A percentile compares a stretch with the other conserved stretches of the same genome.
Conservation (phyloP, 2,329 filamentous ascomycete genomes). For the Chrysoporthe puriensis region DNA sequence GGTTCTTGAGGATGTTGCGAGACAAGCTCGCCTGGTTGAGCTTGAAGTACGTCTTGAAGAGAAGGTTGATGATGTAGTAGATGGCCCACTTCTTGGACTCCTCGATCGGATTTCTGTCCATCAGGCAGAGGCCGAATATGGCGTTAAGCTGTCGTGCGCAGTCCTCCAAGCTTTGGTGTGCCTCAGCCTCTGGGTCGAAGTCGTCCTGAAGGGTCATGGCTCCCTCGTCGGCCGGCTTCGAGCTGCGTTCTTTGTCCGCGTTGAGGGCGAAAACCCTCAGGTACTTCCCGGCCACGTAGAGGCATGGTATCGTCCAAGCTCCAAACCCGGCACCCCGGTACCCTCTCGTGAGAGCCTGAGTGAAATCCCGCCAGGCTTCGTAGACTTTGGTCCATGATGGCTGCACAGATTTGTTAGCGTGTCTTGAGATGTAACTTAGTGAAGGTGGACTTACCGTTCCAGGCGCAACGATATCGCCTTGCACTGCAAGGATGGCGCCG, state of each 20-base stretch:
- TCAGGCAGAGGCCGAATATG: slow-evolving; percentile 88
- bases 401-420: slow-evolving; percentile 23
- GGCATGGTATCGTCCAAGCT: slow-evolving; percentile 89
- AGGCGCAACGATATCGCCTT: slow-evolving; percentile 50
- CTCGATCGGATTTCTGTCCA: slow-evolving; percentile 84
- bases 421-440: background rate
- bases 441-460: slow-evolving; percentile 12
- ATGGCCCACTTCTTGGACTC: slow-evolving; percentile 98
- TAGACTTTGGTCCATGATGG: slow-evolving; percentile 84
- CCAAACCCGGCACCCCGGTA: slow-evolving; percentile 78
- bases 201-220: slow-evolving; percentile 72
- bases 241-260: slow-evolving; percentile 72
- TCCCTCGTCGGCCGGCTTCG: slow-evolving; percentile 43
- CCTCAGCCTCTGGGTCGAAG: slow-evolving; percentile 73
- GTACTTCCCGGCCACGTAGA: slow-evolving; percentile 87
- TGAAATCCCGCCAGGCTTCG: slow-evolving; percentile 84
- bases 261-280: slow-evolving; percentile 87
- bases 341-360: slow-evolving; percentile 75
- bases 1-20: slow-evolving; percentile 84
- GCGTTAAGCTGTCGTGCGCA: slow-evolving; percentile 88
- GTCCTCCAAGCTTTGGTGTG: slow-evolving; percentile 86
- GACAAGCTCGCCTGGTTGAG: slow-evolving; percentile 87
- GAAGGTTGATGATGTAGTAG: slow-evolving; percentile 89
- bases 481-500: slow-evolving; percentile 70
- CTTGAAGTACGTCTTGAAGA: slow-evolving; percentile 99